These are phyloP conservation scores for Colletotrichum musae DNA, from an alignment of 2,329 filamentous ascomycete species.

Conservation along the genomic window DNA sequence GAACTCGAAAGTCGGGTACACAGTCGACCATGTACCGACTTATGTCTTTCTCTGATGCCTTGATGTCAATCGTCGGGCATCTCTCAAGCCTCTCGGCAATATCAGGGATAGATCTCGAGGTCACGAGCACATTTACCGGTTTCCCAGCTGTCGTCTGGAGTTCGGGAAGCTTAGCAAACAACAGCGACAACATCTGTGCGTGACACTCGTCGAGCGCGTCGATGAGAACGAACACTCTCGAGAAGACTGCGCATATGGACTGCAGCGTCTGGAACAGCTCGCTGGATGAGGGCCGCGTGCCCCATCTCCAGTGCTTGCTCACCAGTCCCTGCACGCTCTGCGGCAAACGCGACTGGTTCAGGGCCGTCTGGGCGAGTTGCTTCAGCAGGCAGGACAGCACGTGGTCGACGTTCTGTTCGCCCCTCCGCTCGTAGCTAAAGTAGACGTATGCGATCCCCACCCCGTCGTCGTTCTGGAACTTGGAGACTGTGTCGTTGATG, in stretches of 20 bases:
- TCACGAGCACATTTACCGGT: constrained; percentile 43
- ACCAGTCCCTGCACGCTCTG: too few relatives aligned
- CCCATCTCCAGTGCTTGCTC: constrained; percentile 1
- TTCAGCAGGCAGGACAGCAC: constrained; percentile 53
- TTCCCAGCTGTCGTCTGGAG: constrained; percentile 4
- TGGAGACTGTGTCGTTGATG: constrained; percentile 54
- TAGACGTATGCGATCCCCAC: constrained; percentile 62
- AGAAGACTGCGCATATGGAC: constrained; percentile 8
- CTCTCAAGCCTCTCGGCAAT: constrained; percentile 30
- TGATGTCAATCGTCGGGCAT: constrained; percentile 26
- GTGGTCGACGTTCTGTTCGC: constrained; percentile 52
- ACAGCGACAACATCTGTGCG: constrained; percentile 30
- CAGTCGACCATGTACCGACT: constrained; percentile 22
- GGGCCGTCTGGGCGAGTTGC: constrained; percentile 50
- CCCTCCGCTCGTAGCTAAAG: constrained; percentile 56
- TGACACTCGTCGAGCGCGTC: constrained; percentile 50
- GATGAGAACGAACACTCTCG: constrained; percentile 41
- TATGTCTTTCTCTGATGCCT: constrained; percentile 40
- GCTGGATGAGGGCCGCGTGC: constrained; percentile 26
- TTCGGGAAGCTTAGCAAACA: too few relatives aligned
- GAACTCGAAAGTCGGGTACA: constrained; percentile 1
- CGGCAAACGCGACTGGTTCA: constrained; percentile 41
- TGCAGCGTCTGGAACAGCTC: constrained; percentile 35
- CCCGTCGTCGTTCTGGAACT: constrained; percentile 43
- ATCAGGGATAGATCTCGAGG: constrained; percentile 43